These are phyloP conservation scores for Forsythia viridissima DNA, from an alignment of 257 asterid species.

Conservation along the genomic window DNA sequence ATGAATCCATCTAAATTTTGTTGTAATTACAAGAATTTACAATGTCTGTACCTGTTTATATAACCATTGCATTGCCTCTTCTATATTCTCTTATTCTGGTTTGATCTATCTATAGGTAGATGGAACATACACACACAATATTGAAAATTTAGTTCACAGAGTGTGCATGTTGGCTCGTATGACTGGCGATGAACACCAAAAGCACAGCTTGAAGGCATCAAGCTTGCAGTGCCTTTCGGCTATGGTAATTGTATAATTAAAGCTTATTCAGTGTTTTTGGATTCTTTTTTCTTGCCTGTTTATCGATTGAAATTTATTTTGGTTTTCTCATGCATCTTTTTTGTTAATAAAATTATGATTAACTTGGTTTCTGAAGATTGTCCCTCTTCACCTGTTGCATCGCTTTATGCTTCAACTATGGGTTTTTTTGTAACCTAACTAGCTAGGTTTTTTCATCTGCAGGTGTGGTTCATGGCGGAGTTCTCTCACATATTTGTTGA, in stretches of 20 bases:
- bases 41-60: neutral
- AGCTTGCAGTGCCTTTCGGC: constrained; percentile 94
- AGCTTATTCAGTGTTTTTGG: neutral
- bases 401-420: neutral
- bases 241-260: constrained; percentile 55
- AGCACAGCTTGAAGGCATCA: constrained; percentile 68
- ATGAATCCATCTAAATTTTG: neutral
- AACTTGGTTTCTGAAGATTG: neutral
- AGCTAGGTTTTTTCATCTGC: constrained; percentile 33
- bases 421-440: neutral
- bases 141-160: constrained; percentile 67
- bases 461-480: constrained; percentile 96
- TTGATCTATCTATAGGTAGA: constrained; percentile 59
- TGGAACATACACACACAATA: constrained; percentile 71
- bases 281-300: neutral
- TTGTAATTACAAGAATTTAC: neutral
- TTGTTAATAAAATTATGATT: neutral
- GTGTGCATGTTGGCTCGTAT: constrained; percentile 67
- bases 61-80: neutral
- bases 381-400: neutral
- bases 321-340: neutral
- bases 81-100: constrained; percentile 18
- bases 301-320: neutral
- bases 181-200: constrained; percentile 62
- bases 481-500: constrained; percentile 74